Evolutionary conservation across 2,329 filamentous ascomycete species (phyloP).

Genomic region (Huntiella bhutanensis): DNA sequence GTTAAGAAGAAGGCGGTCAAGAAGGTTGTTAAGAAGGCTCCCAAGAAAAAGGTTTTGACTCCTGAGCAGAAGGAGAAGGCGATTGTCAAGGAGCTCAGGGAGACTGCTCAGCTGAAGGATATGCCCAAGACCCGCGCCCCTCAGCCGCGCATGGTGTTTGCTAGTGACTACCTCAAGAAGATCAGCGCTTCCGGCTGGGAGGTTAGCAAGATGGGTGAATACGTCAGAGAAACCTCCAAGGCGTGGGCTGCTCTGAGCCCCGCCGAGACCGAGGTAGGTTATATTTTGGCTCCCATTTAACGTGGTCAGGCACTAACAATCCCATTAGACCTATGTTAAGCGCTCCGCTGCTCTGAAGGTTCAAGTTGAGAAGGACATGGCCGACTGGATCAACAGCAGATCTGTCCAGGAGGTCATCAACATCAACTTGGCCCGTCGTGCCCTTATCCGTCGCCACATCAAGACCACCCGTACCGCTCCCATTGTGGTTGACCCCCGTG

Average conservation of each 20-base stretch:
- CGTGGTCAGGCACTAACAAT: not conserved
- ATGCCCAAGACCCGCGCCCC: constrained; percentile 14
- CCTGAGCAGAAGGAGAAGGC: constrained; percentile 20
- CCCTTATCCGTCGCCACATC: not conserved
- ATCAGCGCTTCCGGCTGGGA: constrained; percentile 1
- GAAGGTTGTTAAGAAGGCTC: constrained; percentile 14
- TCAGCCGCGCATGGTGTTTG: constrained; percentile 21
- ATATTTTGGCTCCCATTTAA: not conserved
- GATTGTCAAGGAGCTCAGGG: not conserved
- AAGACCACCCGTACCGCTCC: not conserved
- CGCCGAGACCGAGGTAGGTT: constrained; percentile 26
- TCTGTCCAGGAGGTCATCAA: not conserved
- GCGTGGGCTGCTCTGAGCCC: constrained; percentile 10
- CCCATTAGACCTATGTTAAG: constrained; percentile 20
- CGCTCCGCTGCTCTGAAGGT: constrained; percentile 22
- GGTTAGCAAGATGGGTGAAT: not conserved
- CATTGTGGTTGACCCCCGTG: constrained; percentile 28
- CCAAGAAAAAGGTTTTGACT: constrained; percentile 19
- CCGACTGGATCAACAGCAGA: constrained; percentile 19
- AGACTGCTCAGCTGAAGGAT: constrained; percentile 2
- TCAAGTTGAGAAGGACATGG: constrained; percentile 19
- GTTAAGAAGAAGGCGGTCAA: constrained; percentile 11
- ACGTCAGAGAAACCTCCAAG: too few species aligned
- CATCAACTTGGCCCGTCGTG: not conserved
- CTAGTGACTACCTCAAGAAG: constrained; percentile 18